Conservation (phyloP, 2,329 filamentous ascomycete genomes). For the Teratosphaeria viscida region DNA sequence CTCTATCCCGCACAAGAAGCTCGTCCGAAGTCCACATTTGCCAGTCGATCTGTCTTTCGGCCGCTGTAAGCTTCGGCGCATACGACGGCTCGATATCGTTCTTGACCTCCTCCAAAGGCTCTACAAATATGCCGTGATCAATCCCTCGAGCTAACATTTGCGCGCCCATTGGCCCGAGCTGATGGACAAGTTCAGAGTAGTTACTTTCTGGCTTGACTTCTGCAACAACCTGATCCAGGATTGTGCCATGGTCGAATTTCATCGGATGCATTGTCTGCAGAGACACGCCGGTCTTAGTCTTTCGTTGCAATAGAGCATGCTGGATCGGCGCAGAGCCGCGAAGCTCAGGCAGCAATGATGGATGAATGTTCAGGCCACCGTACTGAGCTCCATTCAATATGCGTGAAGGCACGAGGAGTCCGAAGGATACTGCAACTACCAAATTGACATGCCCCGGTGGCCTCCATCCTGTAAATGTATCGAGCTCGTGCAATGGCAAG, state of each 20-base stretch:
- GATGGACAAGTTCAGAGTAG: constrained; percentile 39
- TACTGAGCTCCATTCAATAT: constrained; percentile 62
- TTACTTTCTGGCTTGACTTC: constrained; percentile 37
- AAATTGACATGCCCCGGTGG: constrained; percentile 55
- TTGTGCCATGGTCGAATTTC: constrained; percentile 66
- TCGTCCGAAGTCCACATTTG: constrained; percentile 41
- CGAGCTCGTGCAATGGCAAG: constrained; percentile 61
- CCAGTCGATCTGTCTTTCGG: constrained; percentile 56
- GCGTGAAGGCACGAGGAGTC: constrained; percentile 71
- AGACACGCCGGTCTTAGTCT: constrained; percentile 59
- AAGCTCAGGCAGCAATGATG: constrained; percentile 68
- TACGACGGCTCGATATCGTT: constrained; percentile 29
- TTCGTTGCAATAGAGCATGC: constrained; percentile 60
- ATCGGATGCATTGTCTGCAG: constrained; percentile 74
- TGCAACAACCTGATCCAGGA: constrained; percentile 57
- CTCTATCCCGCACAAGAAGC: constrained; percentile 46
- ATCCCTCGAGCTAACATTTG: constrained; percentile 60
- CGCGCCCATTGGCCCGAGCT: constrained; percentile 56
- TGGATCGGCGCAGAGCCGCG: constrained; percentile 80
- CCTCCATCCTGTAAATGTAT: constrained; percentile 78
- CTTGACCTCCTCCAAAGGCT: constrained; percentile 34
- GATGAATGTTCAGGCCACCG: constrained; percentile 87
- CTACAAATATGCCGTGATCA: constrained; percentile 51
- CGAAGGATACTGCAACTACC: constrained; percentile 88
- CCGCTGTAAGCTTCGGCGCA: constrained; percentile 63